Conservation (phyloP, 306 rosid species). For the Rosa persica region DNA sequence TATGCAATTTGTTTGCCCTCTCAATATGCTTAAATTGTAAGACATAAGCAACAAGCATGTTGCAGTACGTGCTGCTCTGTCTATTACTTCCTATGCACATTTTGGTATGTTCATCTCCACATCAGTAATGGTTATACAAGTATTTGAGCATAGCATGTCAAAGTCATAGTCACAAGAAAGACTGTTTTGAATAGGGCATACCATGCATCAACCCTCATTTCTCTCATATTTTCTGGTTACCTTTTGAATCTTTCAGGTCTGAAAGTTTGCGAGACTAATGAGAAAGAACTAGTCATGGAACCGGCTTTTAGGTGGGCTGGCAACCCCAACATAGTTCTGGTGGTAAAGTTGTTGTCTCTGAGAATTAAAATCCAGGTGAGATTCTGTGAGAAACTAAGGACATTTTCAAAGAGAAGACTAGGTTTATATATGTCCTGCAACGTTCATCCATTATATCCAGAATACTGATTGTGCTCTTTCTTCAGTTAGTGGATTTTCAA, state of each 20-base stretch:
- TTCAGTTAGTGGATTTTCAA: conserved; percentile 83
- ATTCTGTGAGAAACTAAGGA: conserved; percentile 44
- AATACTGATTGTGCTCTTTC: conserved; percentile 36
- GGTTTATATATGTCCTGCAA: conserved; percentile 15
- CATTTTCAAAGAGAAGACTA: conserved; percentile 18
- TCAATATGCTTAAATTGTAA: background rate
- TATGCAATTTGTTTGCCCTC: background rate
- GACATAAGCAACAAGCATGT: background rate
- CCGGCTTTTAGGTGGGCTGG: conserved; percentile 87
- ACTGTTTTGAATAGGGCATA: background rate
- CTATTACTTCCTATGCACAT: background rate
- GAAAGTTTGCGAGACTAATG: conserved; percentile 73
- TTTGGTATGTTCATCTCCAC: background rate
- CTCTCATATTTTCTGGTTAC: conserved; percentile 7
- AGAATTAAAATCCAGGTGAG: conserved; percentile 69
- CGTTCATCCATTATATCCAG: conserved; percentile 24
- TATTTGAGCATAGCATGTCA: background rate
- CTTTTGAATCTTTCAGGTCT: conserved; percentile 51
- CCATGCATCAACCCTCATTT: background rate
- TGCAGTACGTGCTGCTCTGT: background rate
- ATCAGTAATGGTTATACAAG: background rate
- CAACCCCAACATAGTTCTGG: conserved; percentile 70
- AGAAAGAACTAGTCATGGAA: conserved; percentile 82
- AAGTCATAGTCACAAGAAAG: background rate
- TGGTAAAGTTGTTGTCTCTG: conserved; percentile 49